Evolutionary conservation across 495 filamentous ascomycete genomes (phyloP).

Genomic region (Tuber microsphaerosporum): DNA sequence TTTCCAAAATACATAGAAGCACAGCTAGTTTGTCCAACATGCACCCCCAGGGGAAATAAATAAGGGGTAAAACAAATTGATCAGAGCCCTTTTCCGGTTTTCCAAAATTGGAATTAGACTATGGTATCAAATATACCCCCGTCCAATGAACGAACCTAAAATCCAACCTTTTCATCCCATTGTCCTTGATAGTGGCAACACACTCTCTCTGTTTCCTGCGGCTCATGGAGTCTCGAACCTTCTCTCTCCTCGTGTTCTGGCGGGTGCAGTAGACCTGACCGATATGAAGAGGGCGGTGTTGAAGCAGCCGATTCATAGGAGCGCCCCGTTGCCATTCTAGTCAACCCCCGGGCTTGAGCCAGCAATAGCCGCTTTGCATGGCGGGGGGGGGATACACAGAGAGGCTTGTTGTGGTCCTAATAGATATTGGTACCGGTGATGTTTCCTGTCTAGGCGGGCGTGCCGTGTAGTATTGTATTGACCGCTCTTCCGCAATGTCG

Average conservation of each 20-base stretch:
- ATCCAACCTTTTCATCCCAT: slow-evolving; percentile 45
- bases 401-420: no score
- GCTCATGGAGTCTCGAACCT: slow-evolving; percentile 42
- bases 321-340: slow-evolving; percentile 25
- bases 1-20: neutral
- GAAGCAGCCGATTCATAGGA: slow-evolving; percentile 47
- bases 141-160: slow-evolving; percentile 43
- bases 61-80: neutral
- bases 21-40: neutral
- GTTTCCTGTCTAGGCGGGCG: no score
- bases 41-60: neutral
- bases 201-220: slow-evolving; percentile 43
- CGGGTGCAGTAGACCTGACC: slow-evolving; percentile 47
- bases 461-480: slow-evolving; percentile 43
- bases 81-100: neutral
- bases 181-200: slow-evolving; percentile 43
- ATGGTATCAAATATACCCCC: neutral
- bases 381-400: no score
- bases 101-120: neutral
- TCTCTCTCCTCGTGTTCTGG: slow-evolving; percentile 43
- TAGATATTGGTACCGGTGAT: no score
- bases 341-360: no score
- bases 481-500: slow-evolving; percentile 48
- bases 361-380: no score
- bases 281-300: slow-evolving; percentile 45